Conservation (phyloP, 1,284 basidiomycete genomes). For the Golubevia sp. region DNA sequence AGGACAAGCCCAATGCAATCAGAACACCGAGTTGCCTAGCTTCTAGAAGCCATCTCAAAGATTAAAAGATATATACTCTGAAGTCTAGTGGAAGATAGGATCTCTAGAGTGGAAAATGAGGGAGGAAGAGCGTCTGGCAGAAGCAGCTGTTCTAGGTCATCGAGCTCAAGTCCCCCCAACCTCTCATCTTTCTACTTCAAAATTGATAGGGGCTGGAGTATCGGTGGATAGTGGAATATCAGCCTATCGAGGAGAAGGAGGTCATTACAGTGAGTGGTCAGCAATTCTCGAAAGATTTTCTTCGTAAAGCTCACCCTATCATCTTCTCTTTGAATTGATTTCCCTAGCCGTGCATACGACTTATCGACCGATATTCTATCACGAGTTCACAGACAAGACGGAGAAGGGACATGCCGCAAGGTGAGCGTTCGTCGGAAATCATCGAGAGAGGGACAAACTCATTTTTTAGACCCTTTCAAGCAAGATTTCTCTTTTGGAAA, state of each 20-base stretch:
- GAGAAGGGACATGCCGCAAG: conserved; percentile 23
- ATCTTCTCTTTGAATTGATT: not conserved
- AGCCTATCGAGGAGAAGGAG: conserved; percentile 54
- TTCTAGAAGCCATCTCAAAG: too few relatives aligned
- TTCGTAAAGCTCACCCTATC: not conserved
- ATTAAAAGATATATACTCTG: too few relatives aligned
- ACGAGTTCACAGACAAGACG: conserved; percentile 35
- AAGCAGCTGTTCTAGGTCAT: too few relatives aligned
- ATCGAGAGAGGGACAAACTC: not conserved
- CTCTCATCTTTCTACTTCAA: not conserved
- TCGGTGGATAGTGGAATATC: conserved; percentile 58
- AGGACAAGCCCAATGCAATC: too few relatives aligned
- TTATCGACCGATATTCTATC: conserved; percentile 58
- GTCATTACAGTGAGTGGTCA: conserved; percentile 33
- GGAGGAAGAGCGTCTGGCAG: too few relatives aligned
- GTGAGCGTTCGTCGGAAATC: too few relatives aligned
- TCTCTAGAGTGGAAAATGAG: too few relatives aligned
- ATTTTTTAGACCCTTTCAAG: too few relatives aligned
- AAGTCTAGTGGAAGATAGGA: too few relatives aligned
- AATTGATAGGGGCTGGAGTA: conserved; percentile 42
- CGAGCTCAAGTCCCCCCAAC: not conserved
- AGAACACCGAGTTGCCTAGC: too few relatives aligned
- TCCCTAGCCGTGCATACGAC: conserved; percentile 34
- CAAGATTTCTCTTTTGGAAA: too few relatives aligned
- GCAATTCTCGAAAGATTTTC: not conserved